Base-by-base conservation (phyloP, 2,329 filamentous ascomycete species). In the Arthroderma uncinatum region DNA sequence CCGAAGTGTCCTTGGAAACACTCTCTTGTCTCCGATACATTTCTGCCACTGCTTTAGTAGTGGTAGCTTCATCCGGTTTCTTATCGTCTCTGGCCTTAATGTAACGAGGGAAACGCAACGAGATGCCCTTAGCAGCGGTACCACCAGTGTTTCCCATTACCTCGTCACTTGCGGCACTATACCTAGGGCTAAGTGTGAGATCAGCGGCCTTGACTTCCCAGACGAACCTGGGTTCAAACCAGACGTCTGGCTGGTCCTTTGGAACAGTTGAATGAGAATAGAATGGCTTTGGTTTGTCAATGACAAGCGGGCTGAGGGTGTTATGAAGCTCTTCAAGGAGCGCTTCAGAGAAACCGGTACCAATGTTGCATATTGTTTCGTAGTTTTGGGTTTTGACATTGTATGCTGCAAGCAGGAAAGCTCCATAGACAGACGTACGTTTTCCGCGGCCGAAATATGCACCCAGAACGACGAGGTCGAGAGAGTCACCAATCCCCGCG, bases 171-270 rank as follows among this genome's bases (percentile, higher is more conserved):
- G 88, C 93, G n/a, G 93, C 93, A 73, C 91, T 89, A 74, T 98
- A 98, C 39, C 91, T 79, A 25, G 93, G 93, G 64, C 86, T 92
- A 21, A 98, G 80, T 1, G 93, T 97, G 65, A 98, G 73, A 76
- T 98, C 93, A 0, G 93, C 93, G 10, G 92, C 95, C 77, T 92
- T 95, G 64, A 98, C 91, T 73, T 98, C 93, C 93, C 93, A 98
- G 1, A 98, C 93, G 65, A 86, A 85, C 42, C 84, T 83, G 12
- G 93, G 89, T 77, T 98, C 93, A 69, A 98, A 93, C 93, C 93
- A 98, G 37, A 98, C 90, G 70, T 98, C 93, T 1, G 93, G 93
- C 70, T 98, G 93, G 69, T 97, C 90, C 73, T 95, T 92, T 53
- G 84, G 83, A 54, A 88, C 89, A 0, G 79, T 76, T 2, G 87